These are phyloP conservation scores for Ogataea kodamae DNA, from an alignment of 805 yeast species.

Conservation along the genomic window DNA sequence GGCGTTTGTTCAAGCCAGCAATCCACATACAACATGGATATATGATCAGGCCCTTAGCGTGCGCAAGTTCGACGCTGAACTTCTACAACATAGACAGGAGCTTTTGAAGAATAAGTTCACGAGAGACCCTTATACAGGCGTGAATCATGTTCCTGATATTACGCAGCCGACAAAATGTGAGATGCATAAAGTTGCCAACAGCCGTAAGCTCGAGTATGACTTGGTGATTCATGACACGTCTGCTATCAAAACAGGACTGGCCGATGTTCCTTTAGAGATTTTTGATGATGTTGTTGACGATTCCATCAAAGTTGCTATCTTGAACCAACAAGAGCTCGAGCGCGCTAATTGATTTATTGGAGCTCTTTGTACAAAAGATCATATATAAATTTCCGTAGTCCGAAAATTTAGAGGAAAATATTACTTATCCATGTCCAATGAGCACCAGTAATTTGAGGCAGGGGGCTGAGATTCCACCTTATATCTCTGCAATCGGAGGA, in stretches of 20 bases:
- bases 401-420: conserved; percentile 4
- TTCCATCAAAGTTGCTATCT: conserved; percentile 55
- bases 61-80: conserved; percentile 61
- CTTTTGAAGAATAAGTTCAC: conserved; percentile 51
- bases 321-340: conserved; percentile 57
- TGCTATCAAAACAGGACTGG: conserved; percentile 59
- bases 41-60: conserved; percentile 79
- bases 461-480: conserved; percentile 50
- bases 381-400: conserved; percentile 4
- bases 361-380: conserved; percentile 2
- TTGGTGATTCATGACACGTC: conserved; percentile 39
- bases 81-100: conserved; percentile 55
- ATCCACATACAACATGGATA: conserved; percentile 68
- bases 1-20: conserved; percentile 31
- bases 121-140: conserved; percentile 84
- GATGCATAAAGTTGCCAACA: conserved; percentile 28
- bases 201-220: conserved; percentile 42
- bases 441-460: conserved; percentile 23
- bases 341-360: conserved; percentile 8
- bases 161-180: conserved; percentile 65
- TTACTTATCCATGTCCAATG: conserved; percentile 12
- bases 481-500: conserved; percentile 64
- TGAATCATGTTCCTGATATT: conserved; percentile 62
- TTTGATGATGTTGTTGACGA: conserved; percentile 58
- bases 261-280: conserved; percentile 52